Percentiles rank a stretch among this genome's conserved stretches.
Conservation (phyloP, 805 yeast genomes). For the Barnettozyma pratensis region DNA sequence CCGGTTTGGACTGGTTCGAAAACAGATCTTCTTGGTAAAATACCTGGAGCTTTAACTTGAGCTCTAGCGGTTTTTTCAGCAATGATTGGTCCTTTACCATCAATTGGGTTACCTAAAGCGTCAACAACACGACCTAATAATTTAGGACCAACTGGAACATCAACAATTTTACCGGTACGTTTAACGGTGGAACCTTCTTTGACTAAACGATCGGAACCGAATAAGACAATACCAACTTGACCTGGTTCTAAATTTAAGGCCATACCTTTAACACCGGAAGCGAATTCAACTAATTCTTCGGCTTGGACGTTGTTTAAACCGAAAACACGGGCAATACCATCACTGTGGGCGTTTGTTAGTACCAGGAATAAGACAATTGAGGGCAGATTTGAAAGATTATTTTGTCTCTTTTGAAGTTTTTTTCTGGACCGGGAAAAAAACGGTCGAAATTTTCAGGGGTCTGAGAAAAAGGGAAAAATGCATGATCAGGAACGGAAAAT, state of each 20-base stretch:
- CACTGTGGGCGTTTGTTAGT: slow-evolving; percentile 57
- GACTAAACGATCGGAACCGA: slow-evolving; percentile 98
- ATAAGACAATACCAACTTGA: slow-evolving; percentile 99
- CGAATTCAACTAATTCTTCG: slow-evolving; percentile 98
- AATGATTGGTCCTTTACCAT: slow-evolving; percentile 98
- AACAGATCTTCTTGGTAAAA: slow-evolving; percentile 97
- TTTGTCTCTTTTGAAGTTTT: too few relatives aligned
- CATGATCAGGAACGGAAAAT: too few relatives aligned
- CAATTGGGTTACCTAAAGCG: slow-evolving; percentile 98
- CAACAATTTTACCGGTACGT: slow-evolving; percentile 99
- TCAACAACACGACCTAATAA: slow-evolving; percentile 99
- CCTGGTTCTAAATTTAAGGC: slow-evolving; percentile 99
- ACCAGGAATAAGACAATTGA: slow-evolving; percentile 6
- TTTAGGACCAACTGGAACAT: slow-evolving; percentile 98
- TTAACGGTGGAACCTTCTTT: slow-evolving; percentile 99
- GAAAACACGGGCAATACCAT: slow-evolving; percentile 99
- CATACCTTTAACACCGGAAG: slow-evolving; percentile 99
- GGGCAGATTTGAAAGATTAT: too few relatives aligned
- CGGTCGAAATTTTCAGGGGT: not conserved
- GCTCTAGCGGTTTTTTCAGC: slow-evolving; percentile 86
- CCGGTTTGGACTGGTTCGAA: slow-evolving; percentile 99
- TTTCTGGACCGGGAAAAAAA: not conserved
- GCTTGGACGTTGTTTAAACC: slow-evolving; percentile 99
- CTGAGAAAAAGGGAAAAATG: not conserved
- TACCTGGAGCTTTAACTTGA: slow-evolving; percentile 99